These are phyloP conservation scores for Lagerstroemia speciosa DNA, from an alignment of 345 rosid species.

Conservation along the genomic window DNA sequence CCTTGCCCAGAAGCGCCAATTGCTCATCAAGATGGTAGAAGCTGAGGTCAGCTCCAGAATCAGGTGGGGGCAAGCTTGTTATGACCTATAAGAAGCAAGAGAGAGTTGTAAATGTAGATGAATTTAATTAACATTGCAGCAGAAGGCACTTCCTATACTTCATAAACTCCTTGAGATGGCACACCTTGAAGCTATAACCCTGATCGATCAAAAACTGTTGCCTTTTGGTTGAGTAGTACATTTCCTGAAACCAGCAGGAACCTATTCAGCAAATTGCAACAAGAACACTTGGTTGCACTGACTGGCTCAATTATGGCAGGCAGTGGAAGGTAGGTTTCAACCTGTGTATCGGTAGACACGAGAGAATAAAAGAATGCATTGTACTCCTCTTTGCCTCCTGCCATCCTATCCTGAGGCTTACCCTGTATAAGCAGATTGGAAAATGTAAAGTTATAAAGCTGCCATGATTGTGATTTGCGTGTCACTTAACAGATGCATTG, in stretches of 20 bases:
- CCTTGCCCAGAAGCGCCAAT: conserved; percentile 63
- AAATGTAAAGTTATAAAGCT: neutral
- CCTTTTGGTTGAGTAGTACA: conserved; percentile 89
- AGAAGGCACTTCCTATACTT: neutral
- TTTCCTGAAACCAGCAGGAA: conserved; percentile 42
- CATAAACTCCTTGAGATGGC: neutral
- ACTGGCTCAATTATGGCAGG: neutral
- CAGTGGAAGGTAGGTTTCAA: conserved; percentile 9
- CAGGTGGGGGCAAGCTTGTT: conserved; percentile 83
- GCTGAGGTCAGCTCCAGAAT: conserved; percentile 69
- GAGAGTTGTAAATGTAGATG: neutral
- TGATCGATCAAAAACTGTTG: conserved; percentile 94
- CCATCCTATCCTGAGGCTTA: conserved; percentile 89
- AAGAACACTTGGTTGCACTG: neutral
- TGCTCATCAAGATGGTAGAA: conserved; percentile 63
- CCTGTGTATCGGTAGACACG: conserved; percentile 98
- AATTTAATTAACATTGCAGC: neutral
- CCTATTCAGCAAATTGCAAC: neutral
- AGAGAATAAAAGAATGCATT: conserved; percentile 95
- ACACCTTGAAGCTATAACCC: conserved; percentile 89
- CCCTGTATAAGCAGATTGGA: conserved; percentile 36
- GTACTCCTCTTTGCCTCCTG: conserved; percentile 98
- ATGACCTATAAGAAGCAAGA: conserved; percentile 43
- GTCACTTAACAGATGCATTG: too few species aligned
- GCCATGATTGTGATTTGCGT: too few species aligned